Evolutionary conservation across 1,139 yeast genomes (phyloP).

Genomic region (Saccharomyces hybrid): DNA sequence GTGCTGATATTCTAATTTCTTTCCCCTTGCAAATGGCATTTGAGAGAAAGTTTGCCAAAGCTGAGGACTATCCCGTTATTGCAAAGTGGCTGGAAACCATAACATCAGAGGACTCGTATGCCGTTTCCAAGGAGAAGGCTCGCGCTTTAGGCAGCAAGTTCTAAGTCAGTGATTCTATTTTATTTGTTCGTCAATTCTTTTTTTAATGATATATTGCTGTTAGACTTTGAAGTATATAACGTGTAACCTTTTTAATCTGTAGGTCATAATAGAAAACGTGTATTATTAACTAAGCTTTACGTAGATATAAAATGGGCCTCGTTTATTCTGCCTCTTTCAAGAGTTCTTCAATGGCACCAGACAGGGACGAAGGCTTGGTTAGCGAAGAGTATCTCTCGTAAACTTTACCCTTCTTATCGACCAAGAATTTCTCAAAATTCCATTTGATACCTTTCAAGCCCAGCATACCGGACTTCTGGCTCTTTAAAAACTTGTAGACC

Average conservation of each 20-base stretch:
- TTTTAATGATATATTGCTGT: not conserved
- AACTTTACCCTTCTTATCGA: constrained; percentile 60
- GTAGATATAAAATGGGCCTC: not conserved
- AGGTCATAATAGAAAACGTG: not conserved
- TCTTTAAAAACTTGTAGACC: constrained; percentile 65
- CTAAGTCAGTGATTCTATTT: not conserved
- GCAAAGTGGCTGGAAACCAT: constrained; percentile 14
- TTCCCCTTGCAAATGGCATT: constrained; percentile 35
- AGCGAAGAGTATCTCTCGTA: constrained; percentile 54
- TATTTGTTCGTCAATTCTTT: not conserved
- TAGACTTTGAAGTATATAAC: not conserved
- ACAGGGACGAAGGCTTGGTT: constrained; percentile 58
- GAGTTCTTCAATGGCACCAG: constrained; percentile 38
- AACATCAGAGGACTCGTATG: constrained; percentile 9
- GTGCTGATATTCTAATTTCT: constrained; percentile 50
- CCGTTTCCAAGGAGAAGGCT: constrained; percentile 6
- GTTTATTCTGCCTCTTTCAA: constrained; percentile 24
- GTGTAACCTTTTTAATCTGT: not conserved
- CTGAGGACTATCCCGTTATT: constrained; percentile 18
- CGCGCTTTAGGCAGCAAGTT: not conserved
- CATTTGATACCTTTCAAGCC: constrained; percentile 68
- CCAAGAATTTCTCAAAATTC: constrained; percentile 24
- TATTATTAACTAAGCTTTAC: not conserved
- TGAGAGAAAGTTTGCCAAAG: constrained; percentile 10
- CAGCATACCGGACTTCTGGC: constrained; percentile 44